These are phyloP conservation scores for Thielaviopsis populi DNA, from an alignment of 2,329 filamentous ascomycete genomes.

Conservation along the genomic window DNA sequence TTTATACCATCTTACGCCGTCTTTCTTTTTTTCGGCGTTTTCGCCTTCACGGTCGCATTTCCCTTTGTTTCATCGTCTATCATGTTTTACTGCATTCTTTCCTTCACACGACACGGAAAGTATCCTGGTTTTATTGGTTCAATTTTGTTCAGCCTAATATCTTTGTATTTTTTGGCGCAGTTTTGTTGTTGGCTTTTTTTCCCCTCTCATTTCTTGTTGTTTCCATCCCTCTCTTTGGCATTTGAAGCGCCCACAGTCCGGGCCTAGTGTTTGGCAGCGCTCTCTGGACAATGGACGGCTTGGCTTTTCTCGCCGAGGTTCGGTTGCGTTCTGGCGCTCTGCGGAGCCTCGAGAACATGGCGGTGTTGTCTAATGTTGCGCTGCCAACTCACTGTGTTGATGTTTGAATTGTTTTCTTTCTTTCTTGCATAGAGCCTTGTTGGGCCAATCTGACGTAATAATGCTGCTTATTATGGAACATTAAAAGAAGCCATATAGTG, in stretches of 20 bases:
- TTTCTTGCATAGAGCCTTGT: background rate
- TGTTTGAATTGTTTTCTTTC: background rate
- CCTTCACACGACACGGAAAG: background rate
- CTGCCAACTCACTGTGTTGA: background rate
- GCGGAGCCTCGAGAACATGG: background rate
- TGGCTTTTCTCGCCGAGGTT: background rate
- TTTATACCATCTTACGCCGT: background rate
- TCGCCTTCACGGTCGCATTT: background rate
- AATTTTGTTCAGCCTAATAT: background rate
- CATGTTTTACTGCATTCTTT: background rate
- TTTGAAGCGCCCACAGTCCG: slow-evolving; percentile 3
- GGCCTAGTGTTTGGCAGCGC: slow-evolving; percentile 1
- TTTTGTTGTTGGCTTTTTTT: background rate
- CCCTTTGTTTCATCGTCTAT: background rate
- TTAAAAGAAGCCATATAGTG: background rate
- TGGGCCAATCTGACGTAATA: background rate
- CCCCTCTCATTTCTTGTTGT: background rate
- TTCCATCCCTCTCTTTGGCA: background rate
- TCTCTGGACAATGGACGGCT: background rate
- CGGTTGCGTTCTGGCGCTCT: background rate
- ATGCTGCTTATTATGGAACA: background rate
- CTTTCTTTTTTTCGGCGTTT: background rate
- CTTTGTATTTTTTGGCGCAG: background rate
- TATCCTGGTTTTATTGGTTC: background rate
- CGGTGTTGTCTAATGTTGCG: background rate